Conservation (phyloP, 768 basidiomycete genomes). For the Suillus lakei region DNA sequence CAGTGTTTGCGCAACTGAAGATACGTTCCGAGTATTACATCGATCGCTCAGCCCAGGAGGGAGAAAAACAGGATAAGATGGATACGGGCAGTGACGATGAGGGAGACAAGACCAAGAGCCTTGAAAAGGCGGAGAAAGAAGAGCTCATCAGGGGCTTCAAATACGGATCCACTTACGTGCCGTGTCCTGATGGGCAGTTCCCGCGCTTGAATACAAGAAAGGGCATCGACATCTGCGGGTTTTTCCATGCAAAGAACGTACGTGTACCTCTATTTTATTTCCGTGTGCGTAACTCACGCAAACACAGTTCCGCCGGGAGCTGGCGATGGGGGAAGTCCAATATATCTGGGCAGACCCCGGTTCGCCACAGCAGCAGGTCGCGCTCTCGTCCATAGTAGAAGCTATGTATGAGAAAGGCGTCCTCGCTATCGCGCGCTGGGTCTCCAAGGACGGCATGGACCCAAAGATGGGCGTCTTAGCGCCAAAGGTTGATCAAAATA, state of each 20-base stretch:
- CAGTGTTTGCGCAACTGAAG: conserved; percentile 44
- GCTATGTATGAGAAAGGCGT: conserved; percentile 72
- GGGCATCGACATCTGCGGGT: conserved; percentile 89
- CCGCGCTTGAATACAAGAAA: conserved; percentile 71
- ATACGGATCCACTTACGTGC: conserved; percentile 88
- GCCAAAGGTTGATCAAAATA: conserved; percentile 63
- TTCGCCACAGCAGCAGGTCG: conserved; percentile 74
- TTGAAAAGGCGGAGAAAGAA: conserved; percentile 74
- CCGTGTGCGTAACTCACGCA: conserved; percentile 7
- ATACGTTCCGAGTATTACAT: conserved; percentile 61
- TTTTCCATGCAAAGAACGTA: conserved; percentile 75
- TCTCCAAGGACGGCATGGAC: conserved; percentile 70
- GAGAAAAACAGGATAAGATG: conserved; percentile 31
- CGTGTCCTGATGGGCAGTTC: conserved; percentile 87
- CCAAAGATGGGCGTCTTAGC: conserved; percentile 85
- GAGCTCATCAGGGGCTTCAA: conserved; percentile 83
- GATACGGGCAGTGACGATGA: conserved; percentile 37
- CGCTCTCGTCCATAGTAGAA: conserved; percentile 84
- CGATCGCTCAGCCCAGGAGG: conserved; percentile 45
- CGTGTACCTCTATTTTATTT: conserved; percentile 17
- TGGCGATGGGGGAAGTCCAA: conserved; percentile 81
- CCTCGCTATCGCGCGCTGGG: conserved; percentile 85
- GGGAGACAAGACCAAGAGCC: conserved; percentile 39
- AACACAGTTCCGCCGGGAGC: conserved; percentile 78
- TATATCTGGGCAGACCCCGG: conserved; percentile 82